A percentile compares a stretch with the other conserved stretches of the same genome.
These are phyloP conservation scores for Alternaria brassicicola DNA, from an alignment of 2,329 filamentous ascomycete species.

Conservation along the genomic window DNA sequence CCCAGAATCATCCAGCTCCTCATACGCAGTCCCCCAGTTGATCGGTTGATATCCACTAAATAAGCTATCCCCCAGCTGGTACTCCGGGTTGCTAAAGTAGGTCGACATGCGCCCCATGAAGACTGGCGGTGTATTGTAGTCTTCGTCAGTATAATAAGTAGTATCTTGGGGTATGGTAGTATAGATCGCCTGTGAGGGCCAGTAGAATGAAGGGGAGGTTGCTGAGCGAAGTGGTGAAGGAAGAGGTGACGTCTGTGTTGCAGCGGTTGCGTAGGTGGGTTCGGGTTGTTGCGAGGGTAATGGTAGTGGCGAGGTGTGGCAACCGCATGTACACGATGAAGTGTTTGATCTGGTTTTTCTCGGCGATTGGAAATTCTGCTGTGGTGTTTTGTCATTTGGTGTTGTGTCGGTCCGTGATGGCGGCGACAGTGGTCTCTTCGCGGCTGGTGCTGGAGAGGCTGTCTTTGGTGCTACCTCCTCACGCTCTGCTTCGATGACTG, in stretches of 20 bases:
- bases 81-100: slow-evolving; percentile 42
- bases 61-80: slow-evolving; percentile 43
- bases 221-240: slow-evolving; percentile 22
- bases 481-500: not conserved
- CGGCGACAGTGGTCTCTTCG: not conserved
- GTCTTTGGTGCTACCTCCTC: not conserved
- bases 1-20: not conserved
- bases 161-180: slow-evolving; percentile 18
- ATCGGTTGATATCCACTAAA: slow-evolving; percentile 29
- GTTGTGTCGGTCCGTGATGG: not conserved
- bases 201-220: not conserved
- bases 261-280: slow-evolving; percentile 27
- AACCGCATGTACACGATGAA: slow-evolving; percentile 22
- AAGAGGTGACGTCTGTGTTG: slow-evolving; percentile 32
- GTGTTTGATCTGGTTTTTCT: not conserved
- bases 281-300: not conserved
- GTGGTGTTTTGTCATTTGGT: too few species aligned
- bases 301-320: slow-evolving; percentile 6
- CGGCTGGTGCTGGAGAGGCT: not conserved
- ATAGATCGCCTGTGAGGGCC: slow-evolving; percentile 10
- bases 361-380: not conserved
- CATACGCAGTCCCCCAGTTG: not conserved
- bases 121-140: slow-evolving; percentile 29
- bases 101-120: slow-evolving; percentile 42
- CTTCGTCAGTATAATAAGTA: not conserved